Conservation (phyloP, 2,329 filamentous ascomycete genomes). For the Tolypocladium cylindrosporum region DNA sequence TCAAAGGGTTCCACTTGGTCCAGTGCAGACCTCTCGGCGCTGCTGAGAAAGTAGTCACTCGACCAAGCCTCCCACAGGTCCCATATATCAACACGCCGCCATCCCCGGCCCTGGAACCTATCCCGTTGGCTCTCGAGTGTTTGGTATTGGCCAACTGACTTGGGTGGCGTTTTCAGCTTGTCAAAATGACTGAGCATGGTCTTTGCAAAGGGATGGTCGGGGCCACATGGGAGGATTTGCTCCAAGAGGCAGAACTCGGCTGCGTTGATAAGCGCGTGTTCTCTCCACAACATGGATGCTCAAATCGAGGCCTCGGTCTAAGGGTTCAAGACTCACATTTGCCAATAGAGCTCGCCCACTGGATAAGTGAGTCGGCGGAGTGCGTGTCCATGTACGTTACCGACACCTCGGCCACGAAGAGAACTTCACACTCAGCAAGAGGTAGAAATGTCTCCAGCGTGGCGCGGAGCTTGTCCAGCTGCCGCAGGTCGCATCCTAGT, state of each 20-base stretch:
- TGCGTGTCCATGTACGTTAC: conserved; percentile 78
- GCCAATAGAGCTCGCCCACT: conserved; percentile 64
- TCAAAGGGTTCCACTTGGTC: conserved; percentile 77
- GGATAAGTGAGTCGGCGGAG: conserved; percentile 63
- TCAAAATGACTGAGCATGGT: conserved; percentile 81
- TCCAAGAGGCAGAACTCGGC: conserved; percentile 81
- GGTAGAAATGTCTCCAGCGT: conserved; percentile 50
- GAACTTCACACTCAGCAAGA: conserved; percentile 47
- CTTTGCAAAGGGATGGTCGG: conserved; percentile 69
- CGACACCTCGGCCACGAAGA: conserved; percentile 85
- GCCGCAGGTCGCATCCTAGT: conserved; percentile 70
- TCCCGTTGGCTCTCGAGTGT: conserved; percentile 52
- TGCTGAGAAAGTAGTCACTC: conserved; percentile 53
- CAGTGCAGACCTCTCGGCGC: conserved; percentile 48
- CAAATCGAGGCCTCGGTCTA: background rate
- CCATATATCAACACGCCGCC: conserved; percentile 49
- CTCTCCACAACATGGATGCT: background rate
- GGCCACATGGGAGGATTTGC: conserved; percentile 71
- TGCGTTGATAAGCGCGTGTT: conserved; percentile 15
- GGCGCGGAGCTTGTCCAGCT: conserved; percentile 50
- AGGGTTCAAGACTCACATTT: conserved; percentile 39
- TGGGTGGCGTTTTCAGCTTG: conserved; percentile 70
- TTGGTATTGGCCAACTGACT: conserved; percentile 62
- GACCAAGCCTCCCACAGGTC: conserved; percentile 81
- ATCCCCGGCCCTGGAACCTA: conserved; percentile 63